Evolutionary conservation across 768 basidiomycete genomes (phyloP).

Genomic region (Tulasnella sp.): DNA sequence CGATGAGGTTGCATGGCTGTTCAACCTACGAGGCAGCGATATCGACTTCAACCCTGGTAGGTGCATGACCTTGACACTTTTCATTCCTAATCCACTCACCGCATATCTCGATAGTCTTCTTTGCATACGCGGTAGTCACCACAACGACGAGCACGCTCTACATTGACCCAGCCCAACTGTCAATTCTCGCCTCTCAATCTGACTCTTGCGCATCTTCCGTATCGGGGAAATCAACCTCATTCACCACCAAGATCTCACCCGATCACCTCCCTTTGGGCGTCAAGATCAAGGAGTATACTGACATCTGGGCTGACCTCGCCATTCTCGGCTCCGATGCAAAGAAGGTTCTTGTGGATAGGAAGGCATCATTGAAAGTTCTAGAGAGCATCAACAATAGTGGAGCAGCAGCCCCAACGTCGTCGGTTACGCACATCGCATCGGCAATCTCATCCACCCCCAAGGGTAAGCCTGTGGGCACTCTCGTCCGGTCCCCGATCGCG

Average conservation of each 20-base stretch:
- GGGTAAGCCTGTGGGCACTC: conserved; percentile 33
- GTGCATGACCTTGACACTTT: background rate
- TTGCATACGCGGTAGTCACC: conserved; percentile 76
- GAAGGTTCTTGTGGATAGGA: conserved; percentile 68
- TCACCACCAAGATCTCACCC: background rate
- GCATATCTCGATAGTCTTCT: conserved; percentile 65
- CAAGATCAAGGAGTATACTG: conserved; percentile 57
- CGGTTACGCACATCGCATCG: no score
- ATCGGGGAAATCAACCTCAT: conserved; percentile 34
- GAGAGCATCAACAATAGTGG: conserved; percentile 53
- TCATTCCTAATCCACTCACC: no score
- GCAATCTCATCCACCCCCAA: no score
- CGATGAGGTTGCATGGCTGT: conserved; percentile 91
- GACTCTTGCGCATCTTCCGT: conserved; percentile 28
- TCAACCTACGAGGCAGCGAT: conserved; percentile 86
- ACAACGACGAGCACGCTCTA: conserved; percentile 53
- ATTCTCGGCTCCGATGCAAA: conserved; percentile 23
- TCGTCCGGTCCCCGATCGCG: conserved; percentile 61
- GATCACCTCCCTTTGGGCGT: conserved; percentile 31
- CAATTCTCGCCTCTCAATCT: conserved; percentile 32
- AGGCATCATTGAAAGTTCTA: conserved; percentile 70
- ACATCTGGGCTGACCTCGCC: conserved; percentile 51
- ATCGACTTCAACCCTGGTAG: conserved; percentile 77
- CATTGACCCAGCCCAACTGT: conserved; percentile 43
- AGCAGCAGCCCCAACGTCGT: background rate